Percentiles rank a stretch among this genome's conserved stretches.
Conservation (phyloP, 2,329 filamentous ascomycete genomes). For the Elsinoe arachidis region DNA sequence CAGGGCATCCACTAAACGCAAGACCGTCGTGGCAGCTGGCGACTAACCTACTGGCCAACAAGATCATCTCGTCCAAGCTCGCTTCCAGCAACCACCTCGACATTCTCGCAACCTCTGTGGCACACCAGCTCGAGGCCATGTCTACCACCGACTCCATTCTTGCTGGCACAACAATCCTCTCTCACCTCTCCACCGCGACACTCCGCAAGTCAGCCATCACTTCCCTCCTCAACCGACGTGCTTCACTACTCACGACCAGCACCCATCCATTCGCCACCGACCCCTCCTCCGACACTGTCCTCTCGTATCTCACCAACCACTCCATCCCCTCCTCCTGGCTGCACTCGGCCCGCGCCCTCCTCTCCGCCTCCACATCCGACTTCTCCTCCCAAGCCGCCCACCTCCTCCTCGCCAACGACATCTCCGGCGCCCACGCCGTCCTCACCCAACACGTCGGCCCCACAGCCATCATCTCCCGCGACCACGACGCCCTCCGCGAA, state of each 20-base stretch:
- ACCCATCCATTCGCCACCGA: conserved; percentile 34
- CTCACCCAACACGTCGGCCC: conserved; percentile 76
- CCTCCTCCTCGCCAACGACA: conserved; percentile 67
- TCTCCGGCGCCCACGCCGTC: conserved; percentile 73
- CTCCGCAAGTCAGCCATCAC: conserved; percentile 25
- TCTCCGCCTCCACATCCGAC: conserved; percentile 66
- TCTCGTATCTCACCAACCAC: conserved; percentile 47
- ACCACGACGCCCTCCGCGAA: conserved; percentile 60
- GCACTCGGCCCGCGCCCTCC: conserved; percentile 77
- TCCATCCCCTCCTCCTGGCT: conserved; percentile 71
- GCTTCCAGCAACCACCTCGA: conserved; percentile 46
- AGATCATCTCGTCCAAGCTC: conserved; percentile 16
- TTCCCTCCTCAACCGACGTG: conserved; percentile 54
- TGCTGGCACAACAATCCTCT: conserved; percentile 23
- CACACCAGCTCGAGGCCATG: conserved; percentile 26
- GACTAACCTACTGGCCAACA: conserved; percentile 39
- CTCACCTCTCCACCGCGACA: conserved; percentile 22
- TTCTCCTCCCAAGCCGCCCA: conserved; percentile 65
- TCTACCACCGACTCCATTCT: conserved; percentile 20
- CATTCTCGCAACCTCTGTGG: conserved; percentile 49
- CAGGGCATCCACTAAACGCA: conserved; percentile 64
- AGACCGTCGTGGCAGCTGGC: conserved; percentile 80
- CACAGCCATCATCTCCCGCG: conserved; percentile 68
- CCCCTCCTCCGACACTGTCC: conserved; percentile 32
- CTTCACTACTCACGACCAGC: conserved; percentile 61